phyloP scores from a whole-genome alignment of 2,329 filamentous ascomycete genomes.

The Sporothrix humicola region DNA sequence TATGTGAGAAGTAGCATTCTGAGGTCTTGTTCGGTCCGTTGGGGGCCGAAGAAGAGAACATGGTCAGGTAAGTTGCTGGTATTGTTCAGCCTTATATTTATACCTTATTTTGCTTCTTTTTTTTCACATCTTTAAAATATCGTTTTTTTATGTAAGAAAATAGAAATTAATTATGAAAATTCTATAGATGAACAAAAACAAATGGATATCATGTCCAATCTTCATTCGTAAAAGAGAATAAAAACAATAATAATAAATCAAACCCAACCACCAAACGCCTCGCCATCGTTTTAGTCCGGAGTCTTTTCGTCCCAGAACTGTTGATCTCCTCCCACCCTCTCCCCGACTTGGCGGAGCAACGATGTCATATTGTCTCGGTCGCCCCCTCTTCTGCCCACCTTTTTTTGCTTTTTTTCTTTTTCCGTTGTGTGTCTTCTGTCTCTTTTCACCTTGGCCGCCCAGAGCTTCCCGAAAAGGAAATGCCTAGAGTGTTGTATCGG shows the following conservation, averaged over 20 bases:
- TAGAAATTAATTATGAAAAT: too few species aligned
- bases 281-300: too few species aligned
- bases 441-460: not conserved
- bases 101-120: not conserved
- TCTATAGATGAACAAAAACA: too few species aligned
- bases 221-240: too few species aligned
- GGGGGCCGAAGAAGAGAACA: not conserved
- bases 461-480: not conserved
- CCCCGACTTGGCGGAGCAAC: not conserved
- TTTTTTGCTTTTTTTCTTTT: not conserved
- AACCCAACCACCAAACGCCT: too few species aligned
- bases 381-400: not conserved
- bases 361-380: conserved; percentile 1
- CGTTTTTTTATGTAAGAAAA: not conserved
- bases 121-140: not conserved
- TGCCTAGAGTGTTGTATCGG: not conserved
- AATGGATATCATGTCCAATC: too few species aligned
- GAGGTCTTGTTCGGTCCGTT: not conserved
- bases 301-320: too few species aligned
- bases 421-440: not conserved
- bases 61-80: too few species aligned
- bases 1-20: not conserved
- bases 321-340: not conserved
- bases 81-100: too few species aligned
- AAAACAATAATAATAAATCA: too few species aligned